Evolutionary conservation across 1,284 basidiomycete species (phyloP), one percentile per base, ranked within the genome.

Genomic region (Porogramme epimiltina): DNA sequence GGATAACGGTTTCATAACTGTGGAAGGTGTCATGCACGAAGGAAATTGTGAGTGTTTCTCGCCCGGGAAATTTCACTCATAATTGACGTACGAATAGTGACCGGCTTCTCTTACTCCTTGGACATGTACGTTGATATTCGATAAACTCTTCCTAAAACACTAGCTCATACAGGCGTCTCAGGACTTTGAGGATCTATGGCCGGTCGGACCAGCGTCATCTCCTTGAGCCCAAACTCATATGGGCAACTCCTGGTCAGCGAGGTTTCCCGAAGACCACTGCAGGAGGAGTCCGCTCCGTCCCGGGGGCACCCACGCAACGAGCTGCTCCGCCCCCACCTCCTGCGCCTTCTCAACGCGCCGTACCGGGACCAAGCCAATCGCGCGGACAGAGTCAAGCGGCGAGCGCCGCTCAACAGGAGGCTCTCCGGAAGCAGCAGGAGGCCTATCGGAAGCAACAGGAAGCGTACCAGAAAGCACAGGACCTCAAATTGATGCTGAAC

Each of bases 11-110:
- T 51, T 78, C 6, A 75, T 94, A 37, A 84, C 77, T 0, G 81
- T 89, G 5, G 92, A 94, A 71, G 91, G 91, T 9, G 75, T 85
- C 11, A 87, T 91, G 65, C 79, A 81, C 22, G 79, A 86, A 45
- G 89, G 89, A 51, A 91, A 91, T 58, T 57, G 89, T 89, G 70
- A 53, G 82, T 33, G 13, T 36, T n/a, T n/a, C n/a, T n/a, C n/a
- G n/a, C n/a, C n/a, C n/a, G n/a, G n/a, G n/a, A n/a, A n/a, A n/a
- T n/a, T n/a, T n/a, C 31, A 31, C 37, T 16, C 10, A 24, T 38
- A 5, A 5, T 37, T 37, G 5, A 9, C 9, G 13, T n/a, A 16
- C 5, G 16, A 22, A 3, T 46, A 81, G 81, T 82, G 53, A 70
- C 61, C 10, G 73, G 76, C 9, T 72, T 68, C 34, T 60, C 60